Conservation (phyloP, 129 eudicot species). For the Saussurea involucrata region DNA sequence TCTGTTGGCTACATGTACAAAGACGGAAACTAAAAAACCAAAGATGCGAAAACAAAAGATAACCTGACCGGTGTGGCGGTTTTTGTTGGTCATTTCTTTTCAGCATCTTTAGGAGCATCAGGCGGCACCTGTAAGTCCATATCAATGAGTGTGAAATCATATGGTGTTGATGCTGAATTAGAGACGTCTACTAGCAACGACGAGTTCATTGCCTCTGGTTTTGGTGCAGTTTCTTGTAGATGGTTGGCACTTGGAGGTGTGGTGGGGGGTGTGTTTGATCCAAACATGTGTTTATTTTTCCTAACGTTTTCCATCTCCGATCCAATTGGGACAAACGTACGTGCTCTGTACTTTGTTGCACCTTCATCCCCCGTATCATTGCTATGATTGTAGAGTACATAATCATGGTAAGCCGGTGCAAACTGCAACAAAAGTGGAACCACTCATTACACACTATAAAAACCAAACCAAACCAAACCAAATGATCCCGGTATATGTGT, state of each 20-base stretch:
- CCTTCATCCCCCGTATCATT: conserved; percentile 68
- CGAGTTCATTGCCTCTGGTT: conserved; percentile 65
- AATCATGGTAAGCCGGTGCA: conserved; percentile 99
- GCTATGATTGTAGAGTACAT: conserved; percentile 86
- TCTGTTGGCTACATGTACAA: background rate
- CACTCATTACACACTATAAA: background rate
- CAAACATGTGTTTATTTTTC: conserved; percentile 54
- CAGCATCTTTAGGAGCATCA: conserved; percentile 26
- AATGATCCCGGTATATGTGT: too few species aligned
- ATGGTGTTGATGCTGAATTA: conserved; percentile 38
- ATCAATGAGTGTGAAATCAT: conserved; percentile 77
- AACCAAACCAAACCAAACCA: too few species aligned
- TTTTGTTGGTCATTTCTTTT: conserved; percentile 36
- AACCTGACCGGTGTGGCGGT: background rate
- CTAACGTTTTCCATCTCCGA: conserved; percentile 93
- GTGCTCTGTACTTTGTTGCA: conserved; percentile 69
- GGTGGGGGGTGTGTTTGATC: conserved; percentile 44
- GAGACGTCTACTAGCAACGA: conserved; percentile 57
- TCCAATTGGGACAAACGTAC: conserved; percentile 95
- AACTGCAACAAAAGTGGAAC: conserved; percentile 47
- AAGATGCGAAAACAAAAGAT: background rate
- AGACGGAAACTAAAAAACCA: background rate
- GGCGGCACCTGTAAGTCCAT: conserved; percentile 67
- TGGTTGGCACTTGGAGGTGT: conserved; percentile 33
- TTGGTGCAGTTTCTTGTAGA: conserved; percentile 22